Base-by-base conservation (phyloP, 441 rosid species). In the Bocquillonia castaneifolia region DNA sequence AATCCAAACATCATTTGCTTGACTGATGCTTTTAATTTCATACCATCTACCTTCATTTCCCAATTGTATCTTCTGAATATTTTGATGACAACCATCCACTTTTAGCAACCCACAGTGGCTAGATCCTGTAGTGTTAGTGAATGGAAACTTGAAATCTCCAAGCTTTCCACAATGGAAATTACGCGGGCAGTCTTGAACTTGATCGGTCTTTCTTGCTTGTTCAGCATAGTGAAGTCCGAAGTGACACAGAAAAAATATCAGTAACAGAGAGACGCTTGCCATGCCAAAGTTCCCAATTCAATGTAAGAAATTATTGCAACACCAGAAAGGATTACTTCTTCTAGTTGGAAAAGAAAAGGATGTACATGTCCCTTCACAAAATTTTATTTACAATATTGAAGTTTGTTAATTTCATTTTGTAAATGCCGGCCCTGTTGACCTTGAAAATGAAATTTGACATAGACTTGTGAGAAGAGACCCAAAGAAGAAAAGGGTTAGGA, bases 121-220 rank as follows among this genome's bases (percentile, higher is more conserved):
- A 42, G 65, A 29, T 39, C 13, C 15, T 25, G 23, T 63, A 45
- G 37, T 3, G n/a, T 63, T 55, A 5, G 68, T 18, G 55, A 71
- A 71, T 4, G 74, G 64, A 32, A 71, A 71, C 14, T 71, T 45
- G 29, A 63, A 25, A n/a, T 34, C 63, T 7, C 68, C 69, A 7
- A 55, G 47, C 23, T 71, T 63, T 57, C 74, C 74, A 18, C 69
- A 71, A n/a, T 1, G 3, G 56, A 63, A 71, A 32, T 20, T 18
- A n/a, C n/a, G n/a, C 1, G 55, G 57, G 36, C 74, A 71, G 1
- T 32, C 9, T n/a, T 44, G 34, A 32, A 4, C 40, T 3, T 36
- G 5, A 36, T 31, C 32, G 13, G 6, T 12, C 8, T n/a, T 44
- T 18, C 7, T 28, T 26, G 40, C 54, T 29, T 54, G 37, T 31